Evolutionary conservation across 805 yeast genomes (phyloP), one percentile per base, ranked within the genome.

Genomic region (Pichia gijzeniarum): DNA sequence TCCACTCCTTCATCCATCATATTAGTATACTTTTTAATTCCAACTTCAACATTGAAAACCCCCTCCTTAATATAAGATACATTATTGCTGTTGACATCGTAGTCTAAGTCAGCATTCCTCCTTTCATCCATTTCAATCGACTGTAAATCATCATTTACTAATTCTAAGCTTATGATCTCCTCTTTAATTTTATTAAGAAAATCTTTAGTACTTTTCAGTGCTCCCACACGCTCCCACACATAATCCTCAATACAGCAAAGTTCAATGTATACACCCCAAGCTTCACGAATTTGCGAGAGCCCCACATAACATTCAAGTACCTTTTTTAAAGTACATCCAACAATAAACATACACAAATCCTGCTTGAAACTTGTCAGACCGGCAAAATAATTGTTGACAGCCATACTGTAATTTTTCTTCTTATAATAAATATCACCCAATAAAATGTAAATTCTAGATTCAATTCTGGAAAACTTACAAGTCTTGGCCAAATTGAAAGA

Each of bases 361-460:
- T 61, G 60, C 41, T 66, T 62, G 48, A 72, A 63, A 1, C 59
- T 51, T 1, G 65, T 62, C 4, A 67, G 50, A 0, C 76, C 62
- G 1, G 64, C 63, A 36, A 71, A 66, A 51, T 60, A 74, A 45
- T 67, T 62, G 44, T 68, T 68, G 22, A 69, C 56, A 0, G 81
- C 72, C 57, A 64, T 63, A 9, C 67, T 68, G 51, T 54, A 73
- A 37, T 71, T 62, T 7, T 53, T 38, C 28, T 43, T 33, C 1
- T 44, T 37, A 45, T 55, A 69, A 49, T 69, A 66, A 44, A 68
- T 73, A 39, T 79, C 79, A 1, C 75, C 88, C 8, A 80, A 57
- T 50, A 73, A 69, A 61, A 70, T 76, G 52, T 70, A 67, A 13
- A 75, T 58, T 53, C 65, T 74, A 0, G 71, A 61, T 27, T 71